Conservation (phyloP, 805 yeast species). For the Sugiyamaella qingdaonensis region DNA sequence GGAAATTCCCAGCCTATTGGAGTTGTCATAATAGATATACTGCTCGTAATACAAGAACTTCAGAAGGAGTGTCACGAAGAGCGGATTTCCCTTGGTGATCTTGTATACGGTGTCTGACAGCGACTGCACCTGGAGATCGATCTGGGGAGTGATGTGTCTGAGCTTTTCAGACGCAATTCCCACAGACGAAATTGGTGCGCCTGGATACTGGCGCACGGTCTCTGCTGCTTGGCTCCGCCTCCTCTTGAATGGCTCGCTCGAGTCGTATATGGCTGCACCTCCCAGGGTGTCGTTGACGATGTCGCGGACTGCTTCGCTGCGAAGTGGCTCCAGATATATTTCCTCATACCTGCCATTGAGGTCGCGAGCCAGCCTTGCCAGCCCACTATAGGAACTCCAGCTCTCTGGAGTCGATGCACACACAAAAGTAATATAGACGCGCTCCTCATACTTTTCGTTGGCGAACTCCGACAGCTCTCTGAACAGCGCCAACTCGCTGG, state of each 20-base stretch:
- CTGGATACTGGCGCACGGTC: neutral
- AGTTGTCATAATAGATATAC: conserved; percentile 15
- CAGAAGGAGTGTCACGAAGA: conserved; percentile 17
- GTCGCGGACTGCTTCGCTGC: conserved; percentile 19
- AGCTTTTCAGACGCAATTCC: conserved; percentile 7
- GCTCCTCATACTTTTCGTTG: conserved; percentile 25
- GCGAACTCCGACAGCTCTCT: conserved; percentile 30
- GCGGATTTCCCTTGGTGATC: conserved; percentile 26
- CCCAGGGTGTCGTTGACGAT: conserved; percentile 22
- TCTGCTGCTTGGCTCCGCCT: conserved; percentile 4
- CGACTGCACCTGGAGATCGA: conserved; percentile 14
- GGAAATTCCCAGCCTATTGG: conserved; percentile 11
- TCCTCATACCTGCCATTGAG: conserved; percentile 23
- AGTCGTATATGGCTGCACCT: neutral
- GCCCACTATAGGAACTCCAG: conserved; percentile 7
- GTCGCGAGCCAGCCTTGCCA: conserved; percentile 20
- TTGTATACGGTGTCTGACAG: conserved; percentile 22
- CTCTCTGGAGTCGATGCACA: conserved; percentile 27
- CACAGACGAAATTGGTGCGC: neutral
- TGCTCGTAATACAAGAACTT: conserved; percentile 20
- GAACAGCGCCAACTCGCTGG: conserved; percentile 25
- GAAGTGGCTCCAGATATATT: conserved; percentile 19
- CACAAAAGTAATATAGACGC: conserved; percentile 26
- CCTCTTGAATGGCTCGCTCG: neutral
- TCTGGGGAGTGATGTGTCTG: neutral